Percentiles rank a stretch among this genome's conserved stretches.
phyloP scores from a whole-genome alignment of 495 filamentous ascomycete genomes.

The Aspergillus olivimuriae region DNA sequence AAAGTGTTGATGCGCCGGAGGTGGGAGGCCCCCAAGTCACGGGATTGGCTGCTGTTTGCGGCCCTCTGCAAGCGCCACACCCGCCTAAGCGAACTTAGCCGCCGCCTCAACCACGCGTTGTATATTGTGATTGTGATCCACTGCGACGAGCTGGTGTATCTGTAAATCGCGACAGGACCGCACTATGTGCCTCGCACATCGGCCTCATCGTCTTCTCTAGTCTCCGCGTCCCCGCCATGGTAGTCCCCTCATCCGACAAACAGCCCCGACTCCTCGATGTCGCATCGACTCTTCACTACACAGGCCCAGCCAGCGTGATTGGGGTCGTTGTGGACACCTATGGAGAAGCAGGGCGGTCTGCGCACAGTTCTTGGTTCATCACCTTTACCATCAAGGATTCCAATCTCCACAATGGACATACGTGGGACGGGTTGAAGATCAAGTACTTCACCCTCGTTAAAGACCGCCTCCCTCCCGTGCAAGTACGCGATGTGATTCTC shows the following conservation, averaged over 20 bases:
- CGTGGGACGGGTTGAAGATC: conserved; percentile 41
- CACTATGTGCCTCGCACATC: neutral
- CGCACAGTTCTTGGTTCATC: conserved; percentile 28
- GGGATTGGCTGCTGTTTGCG: conserved; percentile 19
- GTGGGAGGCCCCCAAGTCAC: conserved; percentile 18
- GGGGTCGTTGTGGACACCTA: conserved; percentile 45
- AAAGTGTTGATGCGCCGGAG: conserved; percentile 19
- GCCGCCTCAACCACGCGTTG: conserved; percentile 9
- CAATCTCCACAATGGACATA: conserved; percentile 21
- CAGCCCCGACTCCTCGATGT: conserved; percentile 33
- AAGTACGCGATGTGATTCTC: conserved; percentile 42
- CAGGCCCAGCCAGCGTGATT: conserved; percentile 33
- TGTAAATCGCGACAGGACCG: too few species aligned
- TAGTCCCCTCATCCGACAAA: neutral
- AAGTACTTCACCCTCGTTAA: conserved; percentile 43
- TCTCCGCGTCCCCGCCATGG: neutral
- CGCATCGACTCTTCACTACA: conserved; percentile 23
- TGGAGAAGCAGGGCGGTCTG: conserved; percentile 18
- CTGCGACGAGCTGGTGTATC: too few species aligned
- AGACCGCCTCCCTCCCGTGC: conserved; percentile 29
- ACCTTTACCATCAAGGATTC: conserved; percentile 47
- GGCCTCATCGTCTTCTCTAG: neutral
- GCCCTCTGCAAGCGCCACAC: conserved; percentile 13
- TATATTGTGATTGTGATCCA: neutral
- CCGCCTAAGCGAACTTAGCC: conserved; percentile 27